phyloP scores from a whole-genome alignment of 306 rosid genomes.

The Lathyrus sativus region DNA sequence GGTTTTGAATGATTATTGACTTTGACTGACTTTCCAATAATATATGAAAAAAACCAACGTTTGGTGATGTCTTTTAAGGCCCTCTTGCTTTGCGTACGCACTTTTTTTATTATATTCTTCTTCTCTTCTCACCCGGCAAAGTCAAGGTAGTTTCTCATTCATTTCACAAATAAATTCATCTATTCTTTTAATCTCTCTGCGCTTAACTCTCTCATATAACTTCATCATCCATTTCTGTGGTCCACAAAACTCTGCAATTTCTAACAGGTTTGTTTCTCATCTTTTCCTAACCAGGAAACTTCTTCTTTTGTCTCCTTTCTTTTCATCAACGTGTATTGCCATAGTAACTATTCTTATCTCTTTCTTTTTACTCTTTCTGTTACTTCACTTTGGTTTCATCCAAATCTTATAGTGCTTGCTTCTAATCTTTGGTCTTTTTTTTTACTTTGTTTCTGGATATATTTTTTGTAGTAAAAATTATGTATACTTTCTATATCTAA shows the following conservation, averaged over 20 bases:
- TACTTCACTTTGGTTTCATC: not conserved
- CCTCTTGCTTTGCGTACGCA: not conserved
- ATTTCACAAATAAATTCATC: not conserved
- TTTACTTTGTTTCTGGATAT: not conserved
- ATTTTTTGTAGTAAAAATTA: too few relatives aligned
- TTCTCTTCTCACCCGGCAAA: not conserved
- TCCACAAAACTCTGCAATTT: constrained; percentile 1
- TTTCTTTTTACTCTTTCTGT: too few relatives aligned
- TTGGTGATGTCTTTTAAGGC: not conserved
- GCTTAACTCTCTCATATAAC: not conserved
- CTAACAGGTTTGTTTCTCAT: not conserved
- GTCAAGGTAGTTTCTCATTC: not conserved
- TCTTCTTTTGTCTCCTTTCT: not conserved
- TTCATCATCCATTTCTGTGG: not conserved
- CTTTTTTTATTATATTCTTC: not conserved
- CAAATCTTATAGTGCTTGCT: not conserved
- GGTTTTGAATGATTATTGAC: not conserved
- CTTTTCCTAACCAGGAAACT: not conserved
- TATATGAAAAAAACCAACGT: not conserved
- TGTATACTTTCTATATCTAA: too few relatives aligned
- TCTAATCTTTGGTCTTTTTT: not conserved
- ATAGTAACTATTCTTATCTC: too few relatives aligned
- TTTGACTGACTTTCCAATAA: not conserved
- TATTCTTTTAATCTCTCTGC: not conserved
- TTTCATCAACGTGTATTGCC: not conserved